Evolutionary conservation across 2,329 filamentous ascomycete species (phyloP).

Genomic region (Triangularia setosa): DNA sequence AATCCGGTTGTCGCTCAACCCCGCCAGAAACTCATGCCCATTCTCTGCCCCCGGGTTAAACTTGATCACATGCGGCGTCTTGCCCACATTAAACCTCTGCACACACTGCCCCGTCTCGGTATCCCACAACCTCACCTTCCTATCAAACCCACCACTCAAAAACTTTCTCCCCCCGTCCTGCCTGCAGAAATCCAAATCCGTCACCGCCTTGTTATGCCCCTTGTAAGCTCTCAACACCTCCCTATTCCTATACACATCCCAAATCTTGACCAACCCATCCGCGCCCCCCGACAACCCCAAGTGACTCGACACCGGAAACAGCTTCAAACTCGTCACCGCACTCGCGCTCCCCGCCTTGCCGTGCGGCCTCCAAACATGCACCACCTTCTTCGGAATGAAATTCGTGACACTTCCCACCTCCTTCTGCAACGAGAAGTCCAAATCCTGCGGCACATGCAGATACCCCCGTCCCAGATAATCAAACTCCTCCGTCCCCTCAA

Average conservation of each 20-base stretch:
- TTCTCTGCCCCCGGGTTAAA: conserved; percentile 81
- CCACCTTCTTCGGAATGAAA: conserved; percentile 89
- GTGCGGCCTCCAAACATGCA: conserved; percentile 85
- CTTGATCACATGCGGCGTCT: conserved; percentile 89
- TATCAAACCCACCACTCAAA: conserved; percentile 87
- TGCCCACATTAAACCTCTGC: conserved; percentile 85
- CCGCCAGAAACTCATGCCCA: conserved; percentile 86
- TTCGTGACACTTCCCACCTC: conserved; percentile 78
- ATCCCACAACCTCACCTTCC: conserved; percentile 97
- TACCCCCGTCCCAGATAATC: conserved; percentile 96
- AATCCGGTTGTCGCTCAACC: conserved; percentile 99
- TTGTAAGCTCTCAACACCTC: conserved; percentile 88
- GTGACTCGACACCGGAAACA: conserved; percentile 86
- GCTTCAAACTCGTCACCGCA: conserved; percentile 80
- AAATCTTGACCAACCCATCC: conserved; percentile 87
- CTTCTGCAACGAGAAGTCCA: conserved; percentile 81
- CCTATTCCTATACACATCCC: conserved; percentile 86
- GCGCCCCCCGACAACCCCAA: conserved; percentile 85
- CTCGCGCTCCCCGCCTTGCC: conserved; percentile 45
- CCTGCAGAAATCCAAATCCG: conserved; percentile 82
- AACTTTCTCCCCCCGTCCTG: conserved; percentile 70
- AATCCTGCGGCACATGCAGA: conserved; percentile 92
- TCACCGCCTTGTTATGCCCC: conserved; percentile 85
- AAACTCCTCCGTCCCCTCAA: conserved; percentile 76
- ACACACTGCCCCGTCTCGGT: conserved; percentile 90